Conservation (phyloP, 164 flowering plant species). For the Kalanchoe fedtschenkoi region DNA sequence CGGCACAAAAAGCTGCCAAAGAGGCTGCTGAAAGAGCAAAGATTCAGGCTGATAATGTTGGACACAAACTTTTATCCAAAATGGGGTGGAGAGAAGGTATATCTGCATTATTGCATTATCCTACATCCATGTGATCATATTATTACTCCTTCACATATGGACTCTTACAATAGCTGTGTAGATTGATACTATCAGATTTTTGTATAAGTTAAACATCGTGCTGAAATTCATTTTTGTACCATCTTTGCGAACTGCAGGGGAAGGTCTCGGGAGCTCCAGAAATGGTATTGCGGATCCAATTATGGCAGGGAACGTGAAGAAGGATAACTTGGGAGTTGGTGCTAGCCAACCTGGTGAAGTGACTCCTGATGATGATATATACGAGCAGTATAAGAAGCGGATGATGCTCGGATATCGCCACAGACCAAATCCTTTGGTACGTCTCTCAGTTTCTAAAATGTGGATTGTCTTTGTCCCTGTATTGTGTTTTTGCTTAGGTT, state of each 20-base stretch:
- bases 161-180: background rate
- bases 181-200: background rate
- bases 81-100: constrained; percentile 99
- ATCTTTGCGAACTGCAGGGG: constrained; percentile 38
- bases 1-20: constrained; percentile 55
- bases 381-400: constrained; percentile 96
- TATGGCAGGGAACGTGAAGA: constrained; percentile 75
- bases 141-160: background rate
- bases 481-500: too few relatives aligned
- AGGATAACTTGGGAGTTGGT: constrained; percentile 83
- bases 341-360: constrained; percentile 85
- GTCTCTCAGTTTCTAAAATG: background rate
- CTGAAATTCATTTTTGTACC: background rate
- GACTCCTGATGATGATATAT: constrained; percentile 87
- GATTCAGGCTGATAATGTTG: constrained; percentile 94
- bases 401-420: constrained; percentile 96
- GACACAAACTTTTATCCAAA: constrained; percentile 86
- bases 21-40: constrained; percentile 75
- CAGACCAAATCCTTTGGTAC: constrained; percentile 96
- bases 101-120: background rate
- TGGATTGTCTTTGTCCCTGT: background rate
- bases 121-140: background rate
- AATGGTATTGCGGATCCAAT: constrained; percentile 87
- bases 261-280: constrained; percentile 88
- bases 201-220: background rate